Percentiles rank a stretch among this genome's conserved stretches.
Conservation (phyloP, 805 yeast species). For the Saturnispora sanitii region DNA sequence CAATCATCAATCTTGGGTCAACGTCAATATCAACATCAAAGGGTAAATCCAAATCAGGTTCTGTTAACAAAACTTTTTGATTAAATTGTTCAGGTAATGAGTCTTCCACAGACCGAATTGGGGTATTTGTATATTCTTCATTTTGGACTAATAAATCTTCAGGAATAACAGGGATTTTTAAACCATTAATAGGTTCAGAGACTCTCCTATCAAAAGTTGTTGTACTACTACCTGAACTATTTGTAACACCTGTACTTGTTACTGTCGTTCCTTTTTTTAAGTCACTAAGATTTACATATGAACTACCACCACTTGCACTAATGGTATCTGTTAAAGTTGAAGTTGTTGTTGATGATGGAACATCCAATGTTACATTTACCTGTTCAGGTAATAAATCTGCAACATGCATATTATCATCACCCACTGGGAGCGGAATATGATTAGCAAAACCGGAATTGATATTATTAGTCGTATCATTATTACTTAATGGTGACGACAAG, state of each 20-base stretch:
- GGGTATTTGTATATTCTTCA: not conserved
- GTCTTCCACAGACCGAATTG: not conserved
- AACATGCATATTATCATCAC: not conserved
- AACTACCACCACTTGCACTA: not conserved
- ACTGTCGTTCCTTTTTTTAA: not conserved
- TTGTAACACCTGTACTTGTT: not conserved
- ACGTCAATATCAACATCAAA: not conserved
- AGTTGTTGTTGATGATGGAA: not conserved
- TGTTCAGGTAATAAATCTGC: not conserved
- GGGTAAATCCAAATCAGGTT: not conserved
- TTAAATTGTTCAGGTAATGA: not conserved
- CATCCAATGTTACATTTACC: not conserved
- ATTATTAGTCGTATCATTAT: no score
- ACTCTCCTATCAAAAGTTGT: not conserved
- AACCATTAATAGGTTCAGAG: not conserved
- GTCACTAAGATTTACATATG: not conserved
- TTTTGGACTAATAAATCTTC: not conserved
- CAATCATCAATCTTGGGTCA: not conserved
- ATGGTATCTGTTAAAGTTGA: not conserved
- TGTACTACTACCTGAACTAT: no score
- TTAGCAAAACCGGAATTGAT: not conserved
- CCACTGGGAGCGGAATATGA: not conserved
- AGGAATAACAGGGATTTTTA: not conserved
- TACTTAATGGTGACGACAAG: no score
- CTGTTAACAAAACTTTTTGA: not conserved